Evolutionary conservation across 2,329 filamentous ascomycete species (phyloP).

Genomic region (Xylaria sp.): DNA sequence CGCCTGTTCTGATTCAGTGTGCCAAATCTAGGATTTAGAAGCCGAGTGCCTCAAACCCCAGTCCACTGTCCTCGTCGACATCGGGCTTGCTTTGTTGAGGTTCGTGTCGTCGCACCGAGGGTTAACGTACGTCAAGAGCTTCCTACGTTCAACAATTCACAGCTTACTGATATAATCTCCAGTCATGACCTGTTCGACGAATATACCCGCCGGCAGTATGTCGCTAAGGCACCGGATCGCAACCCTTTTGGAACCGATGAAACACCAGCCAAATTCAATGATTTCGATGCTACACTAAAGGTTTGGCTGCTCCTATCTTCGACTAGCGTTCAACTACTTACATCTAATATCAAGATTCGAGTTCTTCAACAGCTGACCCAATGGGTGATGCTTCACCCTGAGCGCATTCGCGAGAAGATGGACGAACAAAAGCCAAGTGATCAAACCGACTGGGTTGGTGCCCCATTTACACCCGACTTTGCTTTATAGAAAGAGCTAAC

Average conservation of each 20-base stretch:
- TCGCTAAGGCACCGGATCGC: slow-evolving; percentile 74
- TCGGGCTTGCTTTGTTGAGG: slow-evolving; percentile 87
- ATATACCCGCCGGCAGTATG: slow-evolving; percentile 87
- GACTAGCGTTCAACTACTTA: slow-evolving; percentile 4
- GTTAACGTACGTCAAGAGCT: slow-evolving; percentile 72
- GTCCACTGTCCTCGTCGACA: slow-evolving; percentile 76
- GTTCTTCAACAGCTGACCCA: slow-evolving; percentile 87
- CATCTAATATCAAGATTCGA: slow-evolving; percentile 56
- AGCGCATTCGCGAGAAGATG: slow-evolving; percentile 86
- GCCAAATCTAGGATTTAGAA: slow-evolving; percentile 74
- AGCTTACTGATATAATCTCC: slow-evolving; percentile 33
- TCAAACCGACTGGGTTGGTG: slow-evolving; percentile 80
- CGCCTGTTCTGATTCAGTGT: background rate
- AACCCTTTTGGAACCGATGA: slow-evolving; percentile 89
- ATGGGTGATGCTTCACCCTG: slow-evolving; percentile 87
- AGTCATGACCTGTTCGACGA: slow-evolving; percentile 91
- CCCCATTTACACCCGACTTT: slow-evolving; percentile 41
- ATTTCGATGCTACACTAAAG: slow-evolving; percentile 84
- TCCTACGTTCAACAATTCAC: slow-evolving; percentile 4
- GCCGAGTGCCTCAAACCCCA: slow-evolving; percentile 82
- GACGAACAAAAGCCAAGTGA: slow-evolving; percentile 80
- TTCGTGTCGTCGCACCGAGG: slow-evolving; percentile 93
- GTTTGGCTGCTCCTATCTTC: slow-evolving; percentile 46
- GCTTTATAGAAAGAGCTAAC: slow-evolving; percentile 41
- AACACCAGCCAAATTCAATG: slow-evolving; percentile 72